Evolutionary conservation across 495 filamentous ascomycete species (phyloP), one percentile per base, ranked within the genome.

Genomic region (Bathelium albidoporum): DNA sequence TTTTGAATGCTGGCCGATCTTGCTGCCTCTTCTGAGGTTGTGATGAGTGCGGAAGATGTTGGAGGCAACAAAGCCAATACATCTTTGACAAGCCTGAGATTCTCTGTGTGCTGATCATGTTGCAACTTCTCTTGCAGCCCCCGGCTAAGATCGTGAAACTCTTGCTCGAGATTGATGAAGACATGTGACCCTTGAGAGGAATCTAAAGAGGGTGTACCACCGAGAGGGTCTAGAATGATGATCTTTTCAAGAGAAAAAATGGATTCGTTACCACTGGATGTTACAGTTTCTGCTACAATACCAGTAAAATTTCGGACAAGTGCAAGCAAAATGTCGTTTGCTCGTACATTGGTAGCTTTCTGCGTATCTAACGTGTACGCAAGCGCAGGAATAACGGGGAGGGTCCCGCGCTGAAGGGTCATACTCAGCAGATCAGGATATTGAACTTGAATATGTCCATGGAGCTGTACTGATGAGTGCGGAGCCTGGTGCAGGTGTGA

Each of bases 111-210:
- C 26, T 62, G 41, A n/a, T 20, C 22, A 32, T 34, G 34, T n/a
- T 24, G 3, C 9, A 26, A 28, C 59, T 66, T 68, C 18, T 62
- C 63, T 16, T 69, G 65, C 11, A 98, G 77, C 63, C 90, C 82
- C 0, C 80, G 70, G 59, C 79, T 74, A 34, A 96, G 87, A 32
- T 80, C 78, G 2, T 80, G 74, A 70, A 86, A 95, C 66, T 99
- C 91, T 70, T 97, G 91, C 71, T 95, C 89, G 68, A 99, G 81
- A 68, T 99, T 99, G 73, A 99, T 82, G 72, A 97, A 99, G 2
- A 96, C 83, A 70, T 96, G 89, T 16, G 88, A 85, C 10, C 82
- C 81, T 44, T 88, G 82, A 0, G 82, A 82, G 18, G 85, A 81
- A 44, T 82, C 82, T 59, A 77, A 80, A 0, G 87, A 81, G 1